These are phyloP conservation scores for Eucalyptus erythrocorys DNA, from an alignment of 345 rosid genomes.

Conservation along the genomic window DNA sequence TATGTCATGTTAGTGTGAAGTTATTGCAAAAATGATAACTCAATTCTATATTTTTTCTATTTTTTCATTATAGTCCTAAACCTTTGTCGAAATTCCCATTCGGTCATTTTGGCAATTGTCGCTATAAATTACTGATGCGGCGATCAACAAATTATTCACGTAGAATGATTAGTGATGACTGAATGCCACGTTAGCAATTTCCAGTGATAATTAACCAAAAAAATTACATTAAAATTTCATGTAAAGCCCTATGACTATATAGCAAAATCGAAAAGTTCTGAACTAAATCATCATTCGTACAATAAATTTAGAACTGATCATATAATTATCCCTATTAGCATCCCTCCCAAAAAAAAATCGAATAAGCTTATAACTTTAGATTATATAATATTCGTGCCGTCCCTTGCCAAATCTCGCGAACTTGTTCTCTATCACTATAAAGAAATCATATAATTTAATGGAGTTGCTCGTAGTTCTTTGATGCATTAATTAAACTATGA, in stretches of 20 bases:
- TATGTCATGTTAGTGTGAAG: neutral
- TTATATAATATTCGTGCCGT: neutral
- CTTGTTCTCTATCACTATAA: neutral
- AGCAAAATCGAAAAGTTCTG: accelerated
- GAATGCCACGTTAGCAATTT: accelerated
- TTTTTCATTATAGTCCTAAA: neutral
- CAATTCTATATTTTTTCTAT: no score
- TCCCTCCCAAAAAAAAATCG: no score
- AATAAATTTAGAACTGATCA: no score
- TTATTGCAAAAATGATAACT: neutral
- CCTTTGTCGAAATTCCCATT: neutral
- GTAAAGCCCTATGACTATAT: no score
- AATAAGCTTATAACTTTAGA: neutral
- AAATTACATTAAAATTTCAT: accelerated
- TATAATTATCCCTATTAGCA: no score
- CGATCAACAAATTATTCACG: no score
- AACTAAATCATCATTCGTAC: accelerated
- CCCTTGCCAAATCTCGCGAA: neutral
- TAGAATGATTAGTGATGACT: accelerated
- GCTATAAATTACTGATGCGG: accelerated
- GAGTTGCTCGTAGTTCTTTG: neutral
- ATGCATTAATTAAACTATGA: neutral
- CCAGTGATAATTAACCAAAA: accelerated
- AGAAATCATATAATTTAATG: neutral
- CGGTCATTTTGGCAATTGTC: no score